A percentile compares a stretch with the other conserved stretches of the same genome.
Evolutionary conservation across 2,329 filamentous ascomycete genomes (phyloP).

Genomic region (Stachybotrys echinatus): DNA sequence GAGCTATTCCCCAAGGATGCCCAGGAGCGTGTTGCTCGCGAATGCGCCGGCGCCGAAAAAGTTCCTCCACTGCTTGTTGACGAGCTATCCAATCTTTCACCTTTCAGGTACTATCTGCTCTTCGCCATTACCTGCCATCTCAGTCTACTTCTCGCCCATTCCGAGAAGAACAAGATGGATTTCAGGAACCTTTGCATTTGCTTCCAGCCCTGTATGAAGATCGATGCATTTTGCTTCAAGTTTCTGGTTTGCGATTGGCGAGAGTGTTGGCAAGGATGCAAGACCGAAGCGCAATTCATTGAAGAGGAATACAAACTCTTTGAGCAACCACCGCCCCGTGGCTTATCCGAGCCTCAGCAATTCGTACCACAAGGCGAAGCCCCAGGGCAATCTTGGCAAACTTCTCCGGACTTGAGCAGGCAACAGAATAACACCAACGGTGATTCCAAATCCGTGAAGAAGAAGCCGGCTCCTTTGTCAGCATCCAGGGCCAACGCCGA

Average conservation of each 20-base stretch:
- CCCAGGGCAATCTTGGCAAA: conserved; percentile 10
- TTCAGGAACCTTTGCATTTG: conserved; percentile 94
- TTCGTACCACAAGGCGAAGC: neutral
- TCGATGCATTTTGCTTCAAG: conserved; percentile 91
- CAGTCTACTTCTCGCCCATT: conserved; percentile 82
- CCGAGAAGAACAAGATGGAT: conserved; percentile 97
- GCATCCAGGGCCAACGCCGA: conserved; percentile 37
- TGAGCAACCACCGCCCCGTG: conserved; percentile 49
- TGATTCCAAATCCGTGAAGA: conserved; percentile 27
- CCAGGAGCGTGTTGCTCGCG: conserved; percentile 73
- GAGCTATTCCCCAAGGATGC: conserved; percentile 84
- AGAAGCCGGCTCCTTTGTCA: conserved; percentile 35
- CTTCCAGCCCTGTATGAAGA: conserved; percentile 95
- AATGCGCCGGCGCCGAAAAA: conserved; percentile 72
- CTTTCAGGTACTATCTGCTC: conserved; percentile 95
- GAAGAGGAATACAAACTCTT: conserved; percentile 62
- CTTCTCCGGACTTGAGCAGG: conserved; percentile 60
- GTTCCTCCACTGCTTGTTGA: conserved; percentile 85
- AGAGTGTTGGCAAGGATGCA: conserved; percentile 95
- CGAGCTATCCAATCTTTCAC: conserved; percentile 87
- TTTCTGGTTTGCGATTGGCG: conserved; percentile 95
- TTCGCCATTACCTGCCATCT: conserved; percentile 97
- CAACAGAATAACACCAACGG: conserved; percentile 20
- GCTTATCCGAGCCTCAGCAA: conserved; percentile 33
- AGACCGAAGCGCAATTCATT: conserved; percentile 77